Evolutionary conservation across 2,329 filamentous ascomycete species (phyloP), one percentile per base, ranked within the genome.

Genomic region (Thelonectria rubi): DNA sequence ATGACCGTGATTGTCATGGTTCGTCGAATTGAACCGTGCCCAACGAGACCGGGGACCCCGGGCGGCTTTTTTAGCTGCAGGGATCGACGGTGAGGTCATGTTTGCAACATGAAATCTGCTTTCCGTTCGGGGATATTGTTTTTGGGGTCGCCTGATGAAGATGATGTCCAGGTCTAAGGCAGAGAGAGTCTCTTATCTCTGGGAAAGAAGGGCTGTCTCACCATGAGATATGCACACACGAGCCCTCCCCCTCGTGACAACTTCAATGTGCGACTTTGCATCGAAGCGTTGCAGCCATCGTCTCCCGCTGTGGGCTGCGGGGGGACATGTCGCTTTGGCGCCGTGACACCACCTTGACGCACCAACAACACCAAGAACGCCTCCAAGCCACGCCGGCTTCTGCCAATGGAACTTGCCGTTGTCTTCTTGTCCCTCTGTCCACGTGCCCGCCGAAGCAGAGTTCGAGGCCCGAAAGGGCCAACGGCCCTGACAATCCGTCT

Each of bases 31-130:
- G 24, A 24, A 24, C 54, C 39, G 63, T 53, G 48, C 62, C 52
- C 50, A 15, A 53, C 18, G 46, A 37, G 63, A 62, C 68, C 49
- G 57, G 68, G 68, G 54, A 20, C 53, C 68, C 68, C 55, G 50
- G 68, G 30, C 24, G 18, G 12, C 14, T 11, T 32, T 51, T 51
- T 56, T 48, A 9, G 15, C 21, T 14, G 40, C 55, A 53, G 42
- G 40, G 49, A 59, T 69, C 57, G 55, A 11, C 55, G 21, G 63
- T 70, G 68, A 70, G 68, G 68, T 70, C 68, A 70, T 70, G 34
- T 47, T 55, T 32, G 17, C 52, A 48, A 43, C 39, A 37, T 32
- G 40, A 30, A 55, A 52, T 51, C n/a, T 46, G 14, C 18, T 49
- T 43, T 45, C 42, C 32, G 9, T 47, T 54, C 24, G 43, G 51